These are phyloP conservation scores for Debaryomyces fabryi DNA, from an alignment of 1,139 yeast genomes.

Conservation along the genomic window DNA sequence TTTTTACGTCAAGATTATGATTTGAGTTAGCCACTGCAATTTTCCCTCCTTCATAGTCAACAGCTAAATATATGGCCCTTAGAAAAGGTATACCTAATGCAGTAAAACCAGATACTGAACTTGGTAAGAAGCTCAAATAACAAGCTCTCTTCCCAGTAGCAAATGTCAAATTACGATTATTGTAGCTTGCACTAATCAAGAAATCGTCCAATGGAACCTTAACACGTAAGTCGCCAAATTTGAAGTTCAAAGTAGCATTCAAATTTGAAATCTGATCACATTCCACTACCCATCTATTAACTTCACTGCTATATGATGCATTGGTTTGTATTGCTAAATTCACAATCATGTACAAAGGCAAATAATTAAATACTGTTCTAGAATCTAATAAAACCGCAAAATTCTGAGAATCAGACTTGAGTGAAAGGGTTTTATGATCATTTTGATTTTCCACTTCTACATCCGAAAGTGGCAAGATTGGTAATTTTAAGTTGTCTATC, in stretches of 20 bases:
- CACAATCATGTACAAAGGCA: constrained; percentile 63
- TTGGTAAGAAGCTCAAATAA: constrained; percentile 56
- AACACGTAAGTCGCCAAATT: constrained; percentile 55
- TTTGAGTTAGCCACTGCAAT: constrained; percentile 52
- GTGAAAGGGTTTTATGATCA: constrained; percentile 36
- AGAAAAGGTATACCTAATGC: constrained; percentile 67
- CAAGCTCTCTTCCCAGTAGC: constrained; percentile 65
- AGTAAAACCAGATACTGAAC: constrained; percentile 52
- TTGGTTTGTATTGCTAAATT: constrained; percentile 74
- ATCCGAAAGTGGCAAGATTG: constrained; percentile 60
- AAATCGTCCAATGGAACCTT: constrained; percentile 57
- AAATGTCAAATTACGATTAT: constrained; percentile 43
- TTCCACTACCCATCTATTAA: constrained; percentile 65
- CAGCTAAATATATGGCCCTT: constrained; percentile 59
- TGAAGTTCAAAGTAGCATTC: constrained; percentile 57
- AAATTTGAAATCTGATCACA: constrained; percentile 48
- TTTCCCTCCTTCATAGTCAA: constrained; percentile 61
- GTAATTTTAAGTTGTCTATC: constrained; percentile 34
- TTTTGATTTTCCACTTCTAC: constrained; percentile 50
- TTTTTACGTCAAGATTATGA: constrained; percentile 13
- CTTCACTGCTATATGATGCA: constrained; percentile 60
- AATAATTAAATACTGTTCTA: constrained; percentile 50
- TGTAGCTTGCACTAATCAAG: constrained; percentile 41
- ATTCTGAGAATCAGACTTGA: constrained; percentile 34
- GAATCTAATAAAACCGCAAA: constrained; percentile 68